Conservation (phyloP, 2,329 filamentous ascomycete species). For the Aureobasidium sp. region DNA sequence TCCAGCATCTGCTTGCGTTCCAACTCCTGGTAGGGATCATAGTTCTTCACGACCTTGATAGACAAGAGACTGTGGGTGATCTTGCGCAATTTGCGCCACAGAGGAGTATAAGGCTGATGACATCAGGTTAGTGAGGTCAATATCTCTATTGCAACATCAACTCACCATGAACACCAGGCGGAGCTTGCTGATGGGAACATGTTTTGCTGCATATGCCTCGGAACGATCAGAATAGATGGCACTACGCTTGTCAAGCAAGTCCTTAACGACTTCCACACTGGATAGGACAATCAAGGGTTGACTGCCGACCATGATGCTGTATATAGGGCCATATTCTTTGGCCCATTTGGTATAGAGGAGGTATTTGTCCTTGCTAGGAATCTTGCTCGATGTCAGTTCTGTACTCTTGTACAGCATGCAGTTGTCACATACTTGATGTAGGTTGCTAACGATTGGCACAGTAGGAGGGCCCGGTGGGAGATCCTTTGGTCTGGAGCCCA, state of each 20-base stretch:
- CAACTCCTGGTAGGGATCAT: constrained; percentile 48
- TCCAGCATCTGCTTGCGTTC: constrained; percentile 48
- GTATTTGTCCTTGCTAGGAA: constrained; percentile 28
- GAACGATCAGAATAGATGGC: constrained; percentile 19
- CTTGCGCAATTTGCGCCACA: constrained; percentile 30
- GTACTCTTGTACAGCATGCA: constrained; percentile 25
- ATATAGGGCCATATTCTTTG: constrained; percentile 23
- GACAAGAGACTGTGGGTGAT: constrained; percentile 41
- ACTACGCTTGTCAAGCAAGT: constrained; percentile 23
- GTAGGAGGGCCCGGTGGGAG: constrained; percentile 31
- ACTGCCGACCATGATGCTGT: constrained; percentile 33
- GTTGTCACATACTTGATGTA: background rate
- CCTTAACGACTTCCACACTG: constrained; percentile 32
- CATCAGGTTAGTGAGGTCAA: background rate
- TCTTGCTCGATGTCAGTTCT: constrained; percentile 22
- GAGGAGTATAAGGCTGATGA: constrained; percentile 10
- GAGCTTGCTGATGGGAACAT: constrained; percentile 16
- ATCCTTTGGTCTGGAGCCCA: constrained; percentile 2
- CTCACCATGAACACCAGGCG: constrained; percentile 20
- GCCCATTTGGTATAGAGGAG: constrained; percentile 26
- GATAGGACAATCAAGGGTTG: constrained; percentile 36
- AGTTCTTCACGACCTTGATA: constrained; percentile 35
- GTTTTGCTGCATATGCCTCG: constrained; percentile 19
- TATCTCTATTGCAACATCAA: background rate
- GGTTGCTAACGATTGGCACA: constrained; percentile 31